Evolutionary conservation across 2,329 filamentous ascomycete genomes (phyloP).

Genomic region (Alternaria tenuissima): DNA sequence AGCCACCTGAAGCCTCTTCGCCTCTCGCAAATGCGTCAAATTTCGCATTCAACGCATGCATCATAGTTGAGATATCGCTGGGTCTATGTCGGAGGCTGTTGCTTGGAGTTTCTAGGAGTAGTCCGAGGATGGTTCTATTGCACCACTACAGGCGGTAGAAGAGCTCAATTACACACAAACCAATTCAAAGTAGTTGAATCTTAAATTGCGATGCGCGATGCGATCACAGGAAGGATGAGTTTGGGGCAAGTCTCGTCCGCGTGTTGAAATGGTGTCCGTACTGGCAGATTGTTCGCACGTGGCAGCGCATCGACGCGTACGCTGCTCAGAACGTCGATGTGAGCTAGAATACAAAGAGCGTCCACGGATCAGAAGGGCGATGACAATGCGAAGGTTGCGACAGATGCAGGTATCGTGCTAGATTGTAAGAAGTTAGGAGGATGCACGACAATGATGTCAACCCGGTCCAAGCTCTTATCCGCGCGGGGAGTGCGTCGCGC

Average conservation of each 20-base stretch:
- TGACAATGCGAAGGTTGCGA: neutral
- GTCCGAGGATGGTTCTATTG: neutral
- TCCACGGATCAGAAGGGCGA: neutral
- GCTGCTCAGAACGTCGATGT: neutral
- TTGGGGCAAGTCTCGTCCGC: neutral
- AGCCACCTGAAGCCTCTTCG: neutral
- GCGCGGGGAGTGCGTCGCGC: neutral
- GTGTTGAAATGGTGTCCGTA: neutral
- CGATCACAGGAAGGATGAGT: neutral
- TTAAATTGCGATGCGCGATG: neutral
- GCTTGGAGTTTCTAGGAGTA: neutral
- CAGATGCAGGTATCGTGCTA: neutral
- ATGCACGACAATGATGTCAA: constrained; percentile 2
- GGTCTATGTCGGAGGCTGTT: neutral
- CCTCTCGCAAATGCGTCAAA: neutral
- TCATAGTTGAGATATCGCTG: accelerated
- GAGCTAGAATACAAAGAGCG: neutral
- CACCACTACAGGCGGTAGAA: neutral
- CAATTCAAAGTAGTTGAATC: neutral
- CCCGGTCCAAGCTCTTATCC: constrained; percentile 7
- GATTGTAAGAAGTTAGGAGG: neutral
- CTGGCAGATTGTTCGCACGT: neutral
- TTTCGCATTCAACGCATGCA: neutral
- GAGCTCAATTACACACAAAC: neutral
- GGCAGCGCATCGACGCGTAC: neutral